These are phyloP conservation scores for Onygena corvina DNA, from an alignment of 2,329 filamentous ascomycete genomes.

Conservation along the genomic window DNA sequence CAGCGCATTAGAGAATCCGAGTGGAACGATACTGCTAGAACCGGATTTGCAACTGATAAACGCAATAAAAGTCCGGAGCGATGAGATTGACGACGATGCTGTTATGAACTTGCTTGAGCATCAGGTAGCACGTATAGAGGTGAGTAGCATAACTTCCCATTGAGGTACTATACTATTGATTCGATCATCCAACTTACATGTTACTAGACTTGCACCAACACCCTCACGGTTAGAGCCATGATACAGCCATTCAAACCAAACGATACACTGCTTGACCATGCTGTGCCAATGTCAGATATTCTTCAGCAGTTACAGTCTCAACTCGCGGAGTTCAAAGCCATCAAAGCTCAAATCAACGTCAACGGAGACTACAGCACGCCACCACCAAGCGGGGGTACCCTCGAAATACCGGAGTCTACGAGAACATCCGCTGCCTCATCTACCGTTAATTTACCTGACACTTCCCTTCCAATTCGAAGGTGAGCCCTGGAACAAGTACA, in stretches of 20 bases:
- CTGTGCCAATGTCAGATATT: slow-evolving; percentile 64
- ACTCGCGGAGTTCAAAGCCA: slow-evolving; percentile 30
- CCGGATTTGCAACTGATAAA: slow-evolving; percentile 78
- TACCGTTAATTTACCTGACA: neutral
- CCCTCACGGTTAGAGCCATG: slow-evolving; percentile 66
- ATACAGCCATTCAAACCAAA: slow-evolving; percentile 55
- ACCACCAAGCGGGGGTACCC: neutral
- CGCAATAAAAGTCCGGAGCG: slow-evolving; percentile 56
- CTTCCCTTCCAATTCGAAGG: neutral
- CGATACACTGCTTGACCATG: slow-evolving; percentile 55
- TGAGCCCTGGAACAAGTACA: neutral
- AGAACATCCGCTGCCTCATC: slow-evolving; percentile 1
- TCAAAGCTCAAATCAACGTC: slow-evolving; percentile 30
- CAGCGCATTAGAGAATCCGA: slow-evolving; percentile 65
- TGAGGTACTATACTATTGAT: slow-evolving; percentile 17
- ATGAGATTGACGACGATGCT: slow-evolving; percentile 79
- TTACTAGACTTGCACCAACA: slow-evolving; percentile 63
- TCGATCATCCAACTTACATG: slow-evolving; percentile 12
- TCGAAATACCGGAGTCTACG: slow-evolving; percentile 1
- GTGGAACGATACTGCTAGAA: slow-evolving; percentile 52
- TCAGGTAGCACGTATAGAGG: slow-evolving; percentile 91
- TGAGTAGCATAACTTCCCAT: slow-evolving; percentile 38
- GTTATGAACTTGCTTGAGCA: slow-evolving; percentile 85
- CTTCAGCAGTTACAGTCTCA: slow-evolving; percentile 31
- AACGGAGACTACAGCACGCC: slow-evolving; percentile 6